Conservation (phyloP, 116 monocot species). For the Iris pallida region DNA sequence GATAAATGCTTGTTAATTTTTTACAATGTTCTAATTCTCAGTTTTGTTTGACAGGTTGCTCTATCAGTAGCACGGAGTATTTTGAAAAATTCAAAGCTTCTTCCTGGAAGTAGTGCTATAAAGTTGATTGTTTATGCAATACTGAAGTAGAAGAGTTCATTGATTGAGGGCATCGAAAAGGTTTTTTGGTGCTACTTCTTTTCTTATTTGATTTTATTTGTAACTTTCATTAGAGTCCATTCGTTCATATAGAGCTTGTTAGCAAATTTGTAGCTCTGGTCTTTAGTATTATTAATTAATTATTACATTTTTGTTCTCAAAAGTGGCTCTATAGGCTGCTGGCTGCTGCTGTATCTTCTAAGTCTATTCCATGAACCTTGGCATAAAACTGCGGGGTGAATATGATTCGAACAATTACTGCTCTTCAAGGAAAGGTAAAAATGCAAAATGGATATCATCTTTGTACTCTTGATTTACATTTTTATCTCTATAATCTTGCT, state of each 20-base stretch:
- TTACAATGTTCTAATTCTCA: not conserved
- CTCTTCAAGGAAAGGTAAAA: constrained; percentile 91
- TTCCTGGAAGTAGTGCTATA: constrained; percentile 90
- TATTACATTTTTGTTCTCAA: not conserved
- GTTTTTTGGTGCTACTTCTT: constrained; percentile 22
- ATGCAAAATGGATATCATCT: too few species aligned
- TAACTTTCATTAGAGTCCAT: too few species aligned
- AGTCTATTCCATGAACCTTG: constrained; percentile 84
- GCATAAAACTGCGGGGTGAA: constrained; percentile 93
- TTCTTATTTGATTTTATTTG: too few species aligned
- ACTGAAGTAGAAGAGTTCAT: constrained; percentile 89
- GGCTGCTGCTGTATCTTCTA: constrained; percentile 92
- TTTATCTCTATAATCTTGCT: too few species aligned
- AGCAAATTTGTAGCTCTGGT: not conserved
- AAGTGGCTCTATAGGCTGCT: constrained; percentile 99
- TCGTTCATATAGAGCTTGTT: not conserved
- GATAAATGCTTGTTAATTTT: not conserved
- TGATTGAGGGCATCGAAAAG: constrained; percentile 92
- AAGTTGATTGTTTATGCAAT: constrained; percentile 89
- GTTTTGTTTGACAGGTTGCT: constrained; percentile 49
- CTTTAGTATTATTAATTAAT: not conserved
- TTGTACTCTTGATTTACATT: too few species aligned
- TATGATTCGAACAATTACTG: constrained; percentile 89
- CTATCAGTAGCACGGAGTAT: constrained; percentile 90
- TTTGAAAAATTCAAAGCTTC: constrained; percentile 89